Evolutionary conservation across 331 rosid species (phyloP), one percentile per base, ranked within the genome.

Genomic region (Quercus lobata): DNA sequence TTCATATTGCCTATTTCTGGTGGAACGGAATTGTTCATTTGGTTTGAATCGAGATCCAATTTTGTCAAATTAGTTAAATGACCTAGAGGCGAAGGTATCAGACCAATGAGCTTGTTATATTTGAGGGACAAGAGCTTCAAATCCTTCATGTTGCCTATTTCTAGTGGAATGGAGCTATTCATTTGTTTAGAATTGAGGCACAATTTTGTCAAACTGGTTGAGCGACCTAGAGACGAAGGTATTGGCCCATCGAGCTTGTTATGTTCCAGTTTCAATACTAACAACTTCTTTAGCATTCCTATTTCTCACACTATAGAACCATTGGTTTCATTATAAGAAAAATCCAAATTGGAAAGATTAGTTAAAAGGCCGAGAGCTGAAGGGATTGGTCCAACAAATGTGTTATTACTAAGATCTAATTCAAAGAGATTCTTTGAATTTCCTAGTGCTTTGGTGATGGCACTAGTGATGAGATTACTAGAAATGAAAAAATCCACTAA

Each of bases 311-410:
- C 46, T 37, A 37, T 37, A 37, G 46, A 37, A 37, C 11, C 46
- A 37, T 15, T 57, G 65, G 21, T 57, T 57, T 57, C 27, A 57
- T 57, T 57, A 8, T 11, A 57, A n/a, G 63, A 57, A 10, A 57
- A 19, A 57, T 8, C 24, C 25, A 57, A 3, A 16, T 57, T 7
- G 11, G 63, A 9, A 4, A 8, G 63, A 57, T 57, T 57, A 24
- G 29, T 6, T 57, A 21, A 57, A 21, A 8, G 63, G 2, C 5
- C 8, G 1, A 57, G 63, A 19, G 63, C 21, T 54, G 10, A 16
- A 60, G 81, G 65, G 32, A 76, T 60, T 44, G 75, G 22, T 32
- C 86, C 82, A 29, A 27, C 5, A 34, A 72, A 46, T 30, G 24
- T 71, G 76, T 82, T 73, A 35, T 12, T 0, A 22, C 52, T 9